Conservation (phyloP, 2,329 filamentous ascomycete genomes). For the Metarhizium brunneum region DNA sequence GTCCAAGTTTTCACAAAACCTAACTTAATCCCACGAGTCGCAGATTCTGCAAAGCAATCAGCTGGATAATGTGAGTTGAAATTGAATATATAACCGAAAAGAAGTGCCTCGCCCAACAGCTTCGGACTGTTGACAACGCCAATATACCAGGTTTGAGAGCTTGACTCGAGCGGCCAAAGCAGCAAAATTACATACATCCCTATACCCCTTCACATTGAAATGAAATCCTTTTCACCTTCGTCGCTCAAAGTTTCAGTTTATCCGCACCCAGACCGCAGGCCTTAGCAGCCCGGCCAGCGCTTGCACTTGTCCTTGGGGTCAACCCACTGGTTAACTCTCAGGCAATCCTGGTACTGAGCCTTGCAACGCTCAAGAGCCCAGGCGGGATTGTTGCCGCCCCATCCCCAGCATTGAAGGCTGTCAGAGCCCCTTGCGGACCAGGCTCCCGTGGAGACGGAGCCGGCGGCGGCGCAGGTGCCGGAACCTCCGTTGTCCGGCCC, state of each 20-base stretch:
- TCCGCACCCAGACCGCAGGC: background rate
- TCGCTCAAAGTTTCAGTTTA: background rate
- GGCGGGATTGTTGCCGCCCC: slow-evolving; percentile 20
- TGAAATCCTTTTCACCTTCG: background rate
- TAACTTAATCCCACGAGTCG: too few species aligned
- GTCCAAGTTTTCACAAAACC: too few species aligned
- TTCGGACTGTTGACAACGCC: too few species aligned
- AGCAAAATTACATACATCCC: background rate
- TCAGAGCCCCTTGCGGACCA: slow-evolving; percentile 10
- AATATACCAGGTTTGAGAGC: too few species aligned
- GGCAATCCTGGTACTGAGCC: slow-evolving; percentile 40
- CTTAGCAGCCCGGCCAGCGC: slow-evolving; percentile 21
- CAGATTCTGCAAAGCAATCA: too few species aligned
- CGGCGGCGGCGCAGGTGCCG: slow-evolving; percentile 4
- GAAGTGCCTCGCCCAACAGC: too few species aligned
- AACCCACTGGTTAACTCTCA: slow-evolving; percentile 30
- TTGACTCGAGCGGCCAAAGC: too few species aligned
- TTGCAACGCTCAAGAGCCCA: slow-evolving; percentile 33
- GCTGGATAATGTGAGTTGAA: too few species aligned
- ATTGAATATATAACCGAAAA: too few species aligned
- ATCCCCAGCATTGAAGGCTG: slow-evolving; percentile 13
- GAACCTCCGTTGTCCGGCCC: background rate
- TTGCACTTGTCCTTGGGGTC: slow-evolving; percentile 29
- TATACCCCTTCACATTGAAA: too few species aligned
- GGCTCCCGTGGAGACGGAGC: background rate